Base-by-base conservation (phyloP, 352 stramenopile genomes). In the Phytophthora agathidicida region DNA sequence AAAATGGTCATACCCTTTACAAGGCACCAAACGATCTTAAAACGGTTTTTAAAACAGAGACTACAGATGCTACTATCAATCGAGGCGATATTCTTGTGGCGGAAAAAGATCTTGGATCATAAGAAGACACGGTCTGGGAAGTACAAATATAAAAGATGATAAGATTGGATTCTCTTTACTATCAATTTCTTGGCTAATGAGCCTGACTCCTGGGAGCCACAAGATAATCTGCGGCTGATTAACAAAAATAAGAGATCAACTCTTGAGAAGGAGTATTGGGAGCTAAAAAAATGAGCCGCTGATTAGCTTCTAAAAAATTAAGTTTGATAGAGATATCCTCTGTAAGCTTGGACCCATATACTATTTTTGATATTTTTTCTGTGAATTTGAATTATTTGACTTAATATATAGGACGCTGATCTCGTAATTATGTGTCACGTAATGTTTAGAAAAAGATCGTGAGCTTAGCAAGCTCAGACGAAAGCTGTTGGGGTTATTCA, bases 1-100 rank as follows among this genome's bases (percentile, higher is more conserved):
- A 70, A 26, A 77, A 77, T 46, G 49, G 53, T 19, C 67, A 76
- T 46, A 60, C 48, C 2, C 38, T 68, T 5, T 72, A 62, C 53
- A n/a, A n/a, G n/a, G n/a, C n/a, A n/a, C n/a, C n/a, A n/a, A n/a
- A n/a, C n/a, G n/a, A n/a, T n/a, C n/a, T n/a, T n/a, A n/a, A n/a
- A n/a, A n/a, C n/a, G n/a, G n/a, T n/a, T n/a, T n/a, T n/a, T n/a
- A n/a, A n/a, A n/a, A n/a, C n/a, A n/a, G n/a, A n/a, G n/a, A n/a
- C n/a, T n/a, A n/a, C n/a, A n/a, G n/a, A n/a, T n/a, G n/a, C n/a
- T n/a, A n/a, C n/a, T n/a, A n/a, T n/a, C n/a, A n/a, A n/a, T n/a
- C n/a, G n/a, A n/a, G n/a, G n/a, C n/a, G n/a, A n/a, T n/a, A n/a
- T n/a, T n/a, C n/a, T n/a, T n/a, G n/a, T n/a, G n/a, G n/a, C n/a